Base-by-base conservation (phyloP, 805 yeast genomes). In the Starmerella floris region DNA sequence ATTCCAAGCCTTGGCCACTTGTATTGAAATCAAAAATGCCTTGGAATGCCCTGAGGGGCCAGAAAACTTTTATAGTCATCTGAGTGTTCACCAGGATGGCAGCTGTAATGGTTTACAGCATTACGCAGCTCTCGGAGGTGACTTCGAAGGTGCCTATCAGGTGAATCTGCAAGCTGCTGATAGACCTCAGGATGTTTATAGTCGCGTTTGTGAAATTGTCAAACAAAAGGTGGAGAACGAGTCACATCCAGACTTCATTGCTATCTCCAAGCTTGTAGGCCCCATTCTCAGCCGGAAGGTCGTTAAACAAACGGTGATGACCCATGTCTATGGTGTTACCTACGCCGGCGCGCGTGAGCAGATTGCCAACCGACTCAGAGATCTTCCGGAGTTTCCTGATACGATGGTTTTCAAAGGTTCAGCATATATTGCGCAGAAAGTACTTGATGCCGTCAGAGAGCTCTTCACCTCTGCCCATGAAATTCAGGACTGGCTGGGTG, bases 221-320 rank as follows among this genome's bases (percentile, higher is more conserved):
- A 46, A 53, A 17, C 55, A 43, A 15, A 48, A 48, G 2, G 74
- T 79, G 25, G 67, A 65, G 22, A 53, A 60, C n/a, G 85, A 79
- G 45, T 58, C 61, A 2, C 49, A 44, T 28, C 31, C 35, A 3
- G 27, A 39, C 9, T 23, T 35, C 25, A 41, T 40, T 3, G 51
- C 40, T 4, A 49, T 53, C 23, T 69, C 70, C 3, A 37, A 56
- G n/a, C 59, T 64, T 27, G 62, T 81, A 32, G 66, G 70, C 43
- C 81, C 77, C 40, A 71, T 76, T 46, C 73, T 88, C 44, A 72
- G 78, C 17, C 73, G 98, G 54, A 88, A 88, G 58, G 79, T 91
- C 36, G 95, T 91, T 30, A 88, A 88, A 58, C 98, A 88, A 60
- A 84, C 98, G 0, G 97, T 88, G 22, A 88, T 88, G 98, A 88